Evolutionary conservation across 805 yeast genomes (phyloP), one percentile per base, ranked within the genome.

Genomic region (Sugiyamaella lignohabitans): DNA sequence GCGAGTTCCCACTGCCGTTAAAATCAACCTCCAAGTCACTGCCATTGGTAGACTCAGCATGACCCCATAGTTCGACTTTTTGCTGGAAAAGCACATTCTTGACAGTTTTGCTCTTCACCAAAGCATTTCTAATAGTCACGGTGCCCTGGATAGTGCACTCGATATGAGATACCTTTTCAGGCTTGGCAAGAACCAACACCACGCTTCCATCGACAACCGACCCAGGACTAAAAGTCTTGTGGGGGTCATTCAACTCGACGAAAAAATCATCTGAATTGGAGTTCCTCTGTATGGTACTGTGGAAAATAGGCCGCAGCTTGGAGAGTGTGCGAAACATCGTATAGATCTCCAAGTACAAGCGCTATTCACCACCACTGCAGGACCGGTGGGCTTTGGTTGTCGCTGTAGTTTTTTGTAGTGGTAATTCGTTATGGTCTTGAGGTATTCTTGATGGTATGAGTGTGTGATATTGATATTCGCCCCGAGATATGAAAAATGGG

Each of bases 151-250:
- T 51, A 1, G 42, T 42, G 30, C 65, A 58, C 4, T 45, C 43
- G 17, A 65, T 38, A 48, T 43, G 35, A 24, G 55, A 40, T 8
- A 60, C 53, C 17, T 50, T 45, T 23, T 49, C 51, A 2, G 60
- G 56, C 46, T 55, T 56, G n/a, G 57, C 51, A 20, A 63, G 43
- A 24, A 57, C 59, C 35, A 65, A 49, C 21, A 65, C 59, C 24
- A 62, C 65, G 27, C 49, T 51, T 39, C 70, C 70, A 2, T 32
- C 52, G 20, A 62, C 57, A 16, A 73, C 74, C 45, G 87, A 95
- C 14, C 91, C 93, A 0, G 96, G 95, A n/a, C 71, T 67, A 78
- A 83, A 87, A 3, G 75, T 67, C 53, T 77, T 76, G 62, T 86
- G 95, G 1, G 95, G 89, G 46, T 82, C 80, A 51, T 81, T 83